These are phyloP conservation scores for Mesotaenium endlicherianum DNA, from an alignment of 139 green algal species.

Conservation along the genomic window DNA sequence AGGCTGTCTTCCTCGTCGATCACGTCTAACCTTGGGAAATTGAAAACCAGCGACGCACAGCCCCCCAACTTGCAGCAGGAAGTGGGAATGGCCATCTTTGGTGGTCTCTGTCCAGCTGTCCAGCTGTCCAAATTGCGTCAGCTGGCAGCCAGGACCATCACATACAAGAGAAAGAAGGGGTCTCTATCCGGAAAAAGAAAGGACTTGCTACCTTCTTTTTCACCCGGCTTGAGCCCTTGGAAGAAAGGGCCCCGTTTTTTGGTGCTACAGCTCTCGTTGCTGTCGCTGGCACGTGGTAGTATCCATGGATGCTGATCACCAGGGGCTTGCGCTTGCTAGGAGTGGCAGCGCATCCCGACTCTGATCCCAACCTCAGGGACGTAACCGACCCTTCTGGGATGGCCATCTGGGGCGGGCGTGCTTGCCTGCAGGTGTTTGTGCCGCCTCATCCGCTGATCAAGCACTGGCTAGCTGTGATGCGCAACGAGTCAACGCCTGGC, in stretches of 20 bases:
- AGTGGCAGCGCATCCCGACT: not conserved
- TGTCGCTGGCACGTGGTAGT: not conserved
- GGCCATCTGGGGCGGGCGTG: not conserved
- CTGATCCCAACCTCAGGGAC: not conserved
- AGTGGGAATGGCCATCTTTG: not conserved
- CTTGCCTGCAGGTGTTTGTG: constrained; percentile 78
- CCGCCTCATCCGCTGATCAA: constrained; percentile 93
- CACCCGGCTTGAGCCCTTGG: too few species aligned
- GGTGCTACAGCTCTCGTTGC: not conserved
- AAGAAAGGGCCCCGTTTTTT: not conserved
- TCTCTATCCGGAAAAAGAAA: too few species aligned
- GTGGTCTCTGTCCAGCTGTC: not conserved
- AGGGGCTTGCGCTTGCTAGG: not conserved
- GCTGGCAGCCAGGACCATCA: not conserved
- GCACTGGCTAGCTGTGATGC: constrained; percentile 90
- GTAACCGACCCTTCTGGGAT: not conserved
- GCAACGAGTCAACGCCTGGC: constrained; percentile 77
- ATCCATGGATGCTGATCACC: not conserved
- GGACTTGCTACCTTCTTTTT: too few species aligned
- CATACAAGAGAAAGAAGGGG: too few species aligned
- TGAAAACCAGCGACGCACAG: not conserved
- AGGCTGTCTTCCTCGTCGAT: too few species aligned
- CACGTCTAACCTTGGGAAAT: not conserved
- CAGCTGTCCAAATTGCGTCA: not conserved
- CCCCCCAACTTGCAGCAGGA: not conserved